Base-by-base conservation (phyloP, 805 yeast species). In the Tetrapisispora pingtungensis region DNA sequence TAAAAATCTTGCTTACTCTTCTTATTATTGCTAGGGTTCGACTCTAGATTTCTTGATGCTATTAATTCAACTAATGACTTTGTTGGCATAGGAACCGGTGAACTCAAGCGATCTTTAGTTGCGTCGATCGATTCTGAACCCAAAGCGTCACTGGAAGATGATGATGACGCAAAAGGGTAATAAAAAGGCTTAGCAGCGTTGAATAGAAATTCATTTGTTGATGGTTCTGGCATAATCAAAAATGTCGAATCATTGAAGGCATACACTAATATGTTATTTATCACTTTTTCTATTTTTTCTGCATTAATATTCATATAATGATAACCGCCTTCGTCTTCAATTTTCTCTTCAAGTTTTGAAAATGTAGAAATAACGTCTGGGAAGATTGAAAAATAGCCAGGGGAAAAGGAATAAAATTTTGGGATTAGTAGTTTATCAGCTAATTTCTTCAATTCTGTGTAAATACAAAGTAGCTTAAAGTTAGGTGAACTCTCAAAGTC, bases 401-500 rank as follows among this genome's bases (percentile, higher is more conserved):
- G 62, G 41, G 52, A 58, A 17, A 46, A 42, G 13, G 38, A 26
- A 13, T 51, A 50, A 17, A 58, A 52, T 28, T 51, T 51, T 6
- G 64, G 64, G 14, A 59, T 53, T 19, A 59, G 44, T 10, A 58
- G 39, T 18, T 50, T 51, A 36, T 54, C 50, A 2, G 62, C 59
- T 41, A 61, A 40, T 40, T 58, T 59, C 24, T 57, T 57, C 36
- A 62, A 43, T 43, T 62, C 63, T 8, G 56, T 53, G 37, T 55
- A 62, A 12, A 62, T 57, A 40, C 60, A 56, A 15, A 62, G 47
- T 24, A 62, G 41, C 40, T 62, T 62, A 37, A 62, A 62, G 44
- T 62, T 62, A 12, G 65, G 66, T 14, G 61, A 59, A n/a, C 45
- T 43, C 41, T 62, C 66, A 41, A 60, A 62, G 47, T 62, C 64